Conservation (phyloP, 495 filamentous ascomycete genomes). For the Trichoderma gamsii region DNA sequence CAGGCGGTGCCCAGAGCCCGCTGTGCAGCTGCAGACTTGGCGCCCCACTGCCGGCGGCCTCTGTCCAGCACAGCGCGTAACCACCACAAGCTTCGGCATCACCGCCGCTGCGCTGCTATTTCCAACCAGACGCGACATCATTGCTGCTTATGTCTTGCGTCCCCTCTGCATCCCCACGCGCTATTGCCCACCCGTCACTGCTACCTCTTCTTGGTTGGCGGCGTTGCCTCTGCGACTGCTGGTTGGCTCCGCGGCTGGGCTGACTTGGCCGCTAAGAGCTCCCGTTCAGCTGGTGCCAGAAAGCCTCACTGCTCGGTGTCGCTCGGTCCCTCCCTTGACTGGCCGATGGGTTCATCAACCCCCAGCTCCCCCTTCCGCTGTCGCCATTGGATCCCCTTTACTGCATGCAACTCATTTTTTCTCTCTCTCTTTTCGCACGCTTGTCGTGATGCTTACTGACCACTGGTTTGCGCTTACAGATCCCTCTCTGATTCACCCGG, state of each 20-base stretch:
- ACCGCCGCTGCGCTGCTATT: not conserved
- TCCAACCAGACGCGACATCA: conserved; percentile 14
- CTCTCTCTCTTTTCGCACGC: conserved; percentile 34
- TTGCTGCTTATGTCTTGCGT: conserved; percentile 25
- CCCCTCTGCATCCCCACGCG: conserved; percentile 20
- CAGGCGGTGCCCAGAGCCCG: conserved; percentile 3
- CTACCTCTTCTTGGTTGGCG: not conserved
- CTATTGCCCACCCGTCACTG: not conserved
- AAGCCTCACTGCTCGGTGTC: not conserved
- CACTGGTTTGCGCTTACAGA: conserved; percentile 27
- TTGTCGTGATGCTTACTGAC: conserved; percentile 29
- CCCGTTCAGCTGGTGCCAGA: not conserved
- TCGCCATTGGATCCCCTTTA: not conserved
- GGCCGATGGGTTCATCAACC: conserved; percentile 9
- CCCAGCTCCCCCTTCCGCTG: not conserved
- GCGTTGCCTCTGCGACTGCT: not conserved
- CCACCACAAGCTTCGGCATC: conserved; percentile 7
- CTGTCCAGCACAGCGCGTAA: conserved; percentile 12
- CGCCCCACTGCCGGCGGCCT: conserved; percentile 5
- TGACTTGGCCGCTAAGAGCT: not conserved
- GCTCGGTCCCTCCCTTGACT: conserved; percentile 3
- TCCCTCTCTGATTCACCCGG: conserved; percentile 44
- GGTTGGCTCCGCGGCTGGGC: not conserved
- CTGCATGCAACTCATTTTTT: conserved; percentile 42
- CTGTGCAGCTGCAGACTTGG: not conserved